A percentile compares a stretch with the other conserved stretches of the same genome.
Evolutionary conservation across 352 stramenopile species (phyloP).

Genomic region (Phytophthora fragariae): DNA sequence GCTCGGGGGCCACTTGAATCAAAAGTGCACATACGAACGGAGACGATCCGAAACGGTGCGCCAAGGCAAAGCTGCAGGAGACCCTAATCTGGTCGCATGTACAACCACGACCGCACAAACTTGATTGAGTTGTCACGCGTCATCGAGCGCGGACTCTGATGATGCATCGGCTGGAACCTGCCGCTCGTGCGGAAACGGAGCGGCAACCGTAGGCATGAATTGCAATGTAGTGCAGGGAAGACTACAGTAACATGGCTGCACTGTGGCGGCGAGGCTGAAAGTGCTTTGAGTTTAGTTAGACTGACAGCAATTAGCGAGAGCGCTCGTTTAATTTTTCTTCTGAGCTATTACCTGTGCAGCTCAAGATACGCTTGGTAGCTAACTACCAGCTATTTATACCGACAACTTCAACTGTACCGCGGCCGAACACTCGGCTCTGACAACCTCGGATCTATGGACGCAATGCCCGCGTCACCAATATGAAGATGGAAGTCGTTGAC

Average conservation of each 20-base stretch:
- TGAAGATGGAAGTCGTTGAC: slow-evolving; percentile 14
- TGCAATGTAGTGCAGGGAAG: neutral
- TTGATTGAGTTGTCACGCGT: slow-evolving; percentile 22
- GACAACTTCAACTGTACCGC: slow-evolving; percentile 17
- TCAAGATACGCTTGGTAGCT: neutral
- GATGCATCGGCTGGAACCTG: neutral
- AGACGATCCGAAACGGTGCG: neutral
- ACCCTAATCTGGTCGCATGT: slow-evolving; percentile 7
- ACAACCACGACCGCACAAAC: slow-evolving; percentile 24
- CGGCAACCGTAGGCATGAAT: neutral
- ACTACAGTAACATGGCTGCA: neutral
- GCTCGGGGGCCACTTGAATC: slow-evolving; percentile 27
- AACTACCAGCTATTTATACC: neutral
- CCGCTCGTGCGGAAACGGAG: neutral
- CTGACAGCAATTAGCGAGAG: neutral
- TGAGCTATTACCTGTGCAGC: neutral
- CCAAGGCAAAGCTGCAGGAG: slow-evolving; percentile 3
- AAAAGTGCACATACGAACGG: slow-evolving; percentile 38
- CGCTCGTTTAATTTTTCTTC: slow-evolving; percentile 2
- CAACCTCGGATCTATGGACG: neutral
- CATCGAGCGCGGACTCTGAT: slow-evolving; percentile 5
- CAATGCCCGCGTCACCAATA: neutral
- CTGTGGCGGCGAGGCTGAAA: neutral
- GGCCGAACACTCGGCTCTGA: slow-evolving; percentile 6
- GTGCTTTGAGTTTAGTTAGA: neutral